Percentiles rank a stretch among this genome's conserved stretches.
Conservation (phyloP, 225 moss, liverwort and hornwort genomes). For the Marchantia paleacea region DNA sequence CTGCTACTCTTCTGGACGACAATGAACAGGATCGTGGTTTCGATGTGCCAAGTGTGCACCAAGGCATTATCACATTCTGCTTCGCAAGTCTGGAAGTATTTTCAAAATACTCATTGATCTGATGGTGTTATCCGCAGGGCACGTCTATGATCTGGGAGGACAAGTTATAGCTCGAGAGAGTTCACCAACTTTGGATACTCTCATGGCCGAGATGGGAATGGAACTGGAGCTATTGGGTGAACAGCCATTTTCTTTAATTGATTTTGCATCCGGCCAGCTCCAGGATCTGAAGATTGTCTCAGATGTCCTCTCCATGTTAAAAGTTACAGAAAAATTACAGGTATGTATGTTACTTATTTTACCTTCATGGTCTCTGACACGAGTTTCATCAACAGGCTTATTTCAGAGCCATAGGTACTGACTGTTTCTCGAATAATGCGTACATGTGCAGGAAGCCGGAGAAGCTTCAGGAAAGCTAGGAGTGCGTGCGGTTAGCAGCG, state of each 20-base stretch:
- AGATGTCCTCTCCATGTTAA: constrained; percentile 29
- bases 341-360: constrained; percentile 2
- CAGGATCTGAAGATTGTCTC: constrained; percentile 36
- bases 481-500: constrained; percentile 35
- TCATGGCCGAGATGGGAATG: constrained; percentile 31
- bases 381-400: neutral
- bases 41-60: too few species aligned
- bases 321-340: constrained; percentile 33
- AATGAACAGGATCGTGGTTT: too few species aligned
- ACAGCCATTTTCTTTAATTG: constrained; percentile 22
- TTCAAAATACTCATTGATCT: too few species aligned
- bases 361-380: neutral
- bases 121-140: constrained; percentile 10
- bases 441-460: constrained; percentile 21
- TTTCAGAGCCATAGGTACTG: neutral
- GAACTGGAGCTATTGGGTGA: constrained; percentile 39
- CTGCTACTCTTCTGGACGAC: too few species aligned
- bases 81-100: too few species aligned
- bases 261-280: constrained; percentile 10
- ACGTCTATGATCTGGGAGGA: constrained; percentile 39
- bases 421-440: neutral
- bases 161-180: constrained; percentile 42
- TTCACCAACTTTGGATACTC: constrained; percentile 31
- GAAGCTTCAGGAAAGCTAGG: constrained; percentile 19
- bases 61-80: too few species aligned